A percentile compares a stretch with the other conserved stretches of the same genome.
Conservation (phyloP, 345 rosid species). For the Luvunga scandens region DNA sequence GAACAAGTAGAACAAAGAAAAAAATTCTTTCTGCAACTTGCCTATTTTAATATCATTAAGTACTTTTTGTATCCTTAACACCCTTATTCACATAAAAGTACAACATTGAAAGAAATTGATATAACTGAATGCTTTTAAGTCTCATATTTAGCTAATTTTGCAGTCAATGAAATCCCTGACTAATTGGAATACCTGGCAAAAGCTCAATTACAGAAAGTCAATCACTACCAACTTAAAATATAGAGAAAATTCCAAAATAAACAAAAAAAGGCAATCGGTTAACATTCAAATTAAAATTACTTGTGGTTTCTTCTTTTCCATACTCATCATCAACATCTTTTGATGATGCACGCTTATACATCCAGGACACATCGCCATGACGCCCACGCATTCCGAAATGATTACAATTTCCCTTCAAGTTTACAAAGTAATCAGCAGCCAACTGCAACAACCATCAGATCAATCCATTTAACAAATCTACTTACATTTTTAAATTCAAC, state of each 20-base stretch:
- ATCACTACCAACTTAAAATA: background rate
- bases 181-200: background rate
- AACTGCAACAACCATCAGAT: conserved; percentile 19
- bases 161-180: conserved; percentile 1
- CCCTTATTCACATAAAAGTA: conserved; percentile 4
- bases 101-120: background rate
- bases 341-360: conserved; percentile 51
- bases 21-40: conserved; percentile 1
- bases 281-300: conserved; percentile 21
- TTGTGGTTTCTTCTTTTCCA: conserved; percentile 55
- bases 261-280: background rate
- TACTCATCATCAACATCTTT: conserved; percentile 42
- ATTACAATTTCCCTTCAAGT: conserved; percentile 11
- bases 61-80: background rate
- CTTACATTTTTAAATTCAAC: background rate
- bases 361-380: conserved; percentile 39
- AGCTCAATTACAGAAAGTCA: background rate
- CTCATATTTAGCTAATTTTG: background rate
- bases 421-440: conserved; percentile 13
- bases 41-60: background rate
- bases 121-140: background rate
- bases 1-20: background rate
- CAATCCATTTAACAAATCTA: background rate
- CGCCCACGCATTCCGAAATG: conserved; percentile 64
- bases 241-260: background rate